Base-by-base conservation (phyloP, 2,329 filamentous ascomycete species). In the Tolypocladium amazonense region DNA sequence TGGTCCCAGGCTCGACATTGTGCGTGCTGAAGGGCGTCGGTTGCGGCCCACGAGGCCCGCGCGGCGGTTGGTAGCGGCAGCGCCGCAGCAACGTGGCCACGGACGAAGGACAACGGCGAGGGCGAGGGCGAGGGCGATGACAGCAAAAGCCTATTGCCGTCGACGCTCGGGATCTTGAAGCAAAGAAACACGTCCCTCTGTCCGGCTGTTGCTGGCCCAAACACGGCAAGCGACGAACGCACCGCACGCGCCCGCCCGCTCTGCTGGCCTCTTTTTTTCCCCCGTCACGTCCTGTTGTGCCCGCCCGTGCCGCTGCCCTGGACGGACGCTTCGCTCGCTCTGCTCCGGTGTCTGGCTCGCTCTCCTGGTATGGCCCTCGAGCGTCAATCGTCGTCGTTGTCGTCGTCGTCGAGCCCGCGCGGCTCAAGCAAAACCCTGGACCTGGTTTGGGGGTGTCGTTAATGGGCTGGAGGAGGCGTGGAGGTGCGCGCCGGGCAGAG, bases 1-100 rank as follows among this genome's bases (percentile, higher is more conserved):
- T 65, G 77, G 77, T 66, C 78, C 77, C 70, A 80, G 72, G 70
- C 74, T 74, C 70, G 78, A 79, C 78, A 81, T 81, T 64, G 64
- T 70, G 68, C 61, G 30, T 27, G 27, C 11, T 33, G 30, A 14
- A 30, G 2, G 47, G 27, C 4, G 18, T 15, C 9, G 25, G 25
- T 20, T 18, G 20, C 50, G 50, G 50, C 50, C 30, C 27, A 53
- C 30, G 30, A 53, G 50, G 50, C 50, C 50, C 50, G 50, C 50
- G 30, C 50, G 50, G 50, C 52, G 33, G 43, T 57, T 43, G 50
- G 47, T 50, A 56, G 37, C 25, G 30, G 56, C 56, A 30, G 41
- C 3, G 56, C 25, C 9, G 41, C 47, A n/a, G 50, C 50, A 35
- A 53, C 50, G 50, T 53, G 50, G 50, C 50, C 50, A 12, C 30